Base-by-base conservation (phyloP, 139 green algal genomes). In the Chlamydomonas sp. region DNA sequence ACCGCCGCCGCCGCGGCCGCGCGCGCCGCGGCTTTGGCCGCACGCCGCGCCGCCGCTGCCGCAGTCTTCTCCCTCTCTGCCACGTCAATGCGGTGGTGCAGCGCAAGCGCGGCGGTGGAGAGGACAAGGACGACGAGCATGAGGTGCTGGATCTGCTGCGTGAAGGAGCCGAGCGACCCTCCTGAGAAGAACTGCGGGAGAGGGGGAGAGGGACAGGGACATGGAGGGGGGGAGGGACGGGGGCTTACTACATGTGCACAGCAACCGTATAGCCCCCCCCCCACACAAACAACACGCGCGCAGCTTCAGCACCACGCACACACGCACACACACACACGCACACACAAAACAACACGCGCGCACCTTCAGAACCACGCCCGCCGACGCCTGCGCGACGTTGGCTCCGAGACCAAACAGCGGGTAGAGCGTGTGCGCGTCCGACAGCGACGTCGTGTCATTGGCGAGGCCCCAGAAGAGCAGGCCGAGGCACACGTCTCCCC, bases 331-430 rank as follows among this genome's bases (percentile, higher is more conserved):
- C n/a, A n/a, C n/a, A n/a, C n/a, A n/a, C n/a, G n/a, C n/a, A n/a
- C n/a, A n/a, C n/a, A n/a, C n/a, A n/a, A n/a, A n/a, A n/a, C n/a
- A n/a, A n/a, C n/a, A n/a, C n/a, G n/a, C n/a, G n/a, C 50, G 34
- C 35, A 87, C 73, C 83, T 89, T 89, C n/a, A 89, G 77, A 37
- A 85, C 77, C 29, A 78, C 38, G 13, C 89, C 90, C 16, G 86
- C 83, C 16, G 85, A 48, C 6, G 84, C 83, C 80, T 98, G 92
- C 2, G 89, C 92, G 16, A 98, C 58, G 73, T 98, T 98, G 22
- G 93, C 93, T n/a, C 93, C 93, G 3, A 98, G 79, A 6, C 93
- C 93, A 76, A 98, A 97, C 35, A 98, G 82, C 2, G 93, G 93
- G 76, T 98, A 98, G 16, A 98, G 77, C 36, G 92, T 83, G 5